phyloP scores from a whole-genome alignment of 2,329 filamentous ascomycete species.

The Diaporthe destruens region DNA sequence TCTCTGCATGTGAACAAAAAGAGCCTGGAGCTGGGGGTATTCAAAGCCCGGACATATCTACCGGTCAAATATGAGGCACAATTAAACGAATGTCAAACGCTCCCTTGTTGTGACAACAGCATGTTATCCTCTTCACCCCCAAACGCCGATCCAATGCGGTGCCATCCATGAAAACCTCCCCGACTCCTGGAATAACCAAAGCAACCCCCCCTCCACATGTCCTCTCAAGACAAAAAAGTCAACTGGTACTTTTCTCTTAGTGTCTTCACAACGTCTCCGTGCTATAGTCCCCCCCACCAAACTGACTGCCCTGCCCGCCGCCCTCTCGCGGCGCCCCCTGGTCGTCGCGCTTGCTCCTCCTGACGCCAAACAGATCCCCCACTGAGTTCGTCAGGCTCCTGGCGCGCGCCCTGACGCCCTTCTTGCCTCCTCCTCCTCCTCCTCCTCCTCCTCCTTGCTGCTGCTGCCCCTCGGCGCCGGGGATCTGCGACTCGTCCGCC shows the following conservation, averaged over 20 bases:
- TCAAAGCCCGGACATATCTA: conserved; percentile 21
- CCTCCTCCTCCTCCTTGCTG: not conserved
- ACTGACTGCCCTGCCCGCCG: not conserved
- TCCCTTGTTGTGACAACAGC: not conserved
- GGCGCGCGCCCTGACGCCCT: conserved; percentile 40
- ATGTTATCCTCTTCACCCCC: not conserved
- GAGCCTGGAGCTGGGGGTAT: conserved; percentile 21
- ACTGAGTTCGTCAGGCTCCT: conserved; percentile 42
- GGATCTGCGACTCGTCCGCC: conserved; percentile 12
- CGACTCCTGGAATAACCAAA: conserved; percentile 4
- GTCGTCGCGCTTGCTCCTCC: conserved; percentile 24
- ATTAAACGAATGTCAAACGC: conserved; percentile 2
- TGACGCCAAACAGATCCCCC: conserved; percentile 38
- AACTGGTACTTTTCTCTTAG: conserved; percentile 6
- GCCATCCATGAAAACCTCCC: not conserved
- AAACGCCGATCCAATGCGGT: conserved; percentile 29
- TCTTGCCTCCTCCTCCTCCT: not conserved
- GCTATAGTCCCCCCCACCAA: not conserved
- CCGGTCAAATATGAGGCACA: not conserved
- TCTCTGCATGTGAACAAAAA: not conserved
- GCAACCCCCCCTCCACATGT: not conserved
- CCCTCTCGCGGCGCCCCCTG: not conserved
- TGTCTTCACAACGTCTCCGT: conserved; percentile 22
- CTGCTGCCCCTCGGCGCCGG: not conserved
- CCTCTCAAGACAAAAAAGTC: not conserved